Conservation (phyloP, 75 land plant genomes). For the Pseudotsuga menziesii region DNA sequence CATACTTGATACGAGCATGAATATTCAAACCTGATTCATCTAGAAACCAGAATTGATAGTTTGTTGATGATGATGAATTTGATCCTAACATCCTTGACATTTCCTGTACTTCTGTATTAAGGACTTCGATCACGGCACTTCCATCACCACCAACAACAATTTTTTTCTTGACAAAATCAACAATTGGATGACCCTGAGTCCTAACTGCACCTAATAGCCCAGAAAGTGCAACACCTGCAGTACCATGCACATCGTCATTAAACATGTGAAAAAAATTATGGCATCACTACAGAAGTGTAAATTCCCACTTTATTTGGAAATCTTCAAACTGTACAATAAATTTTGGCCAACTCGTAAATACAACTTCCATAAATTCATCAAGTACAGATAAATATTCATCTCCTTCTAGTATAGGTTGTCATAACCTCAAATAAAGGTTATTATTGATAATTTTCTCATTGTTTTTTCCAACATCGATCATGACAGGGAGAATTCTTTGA, state of each 20-base stretch:
- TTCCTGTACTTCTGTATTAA: slow-evolving; percentile 68
- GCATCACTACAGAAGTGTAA: slow-evolving; percentile 82
- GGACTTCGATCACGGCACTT: slow-evolving; percentile 94
- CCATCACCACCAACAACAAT: slow-evolving; percentile 94
- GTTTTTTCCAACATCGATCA: no score
- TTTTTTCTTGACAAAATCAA: slow-evolving; percentile 75
- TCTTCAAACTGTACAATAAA: slow-evolving; percentile 97
- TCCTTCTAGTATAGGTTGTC: no score
- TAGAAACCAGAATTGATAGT: slow-evolving; percentile 62
- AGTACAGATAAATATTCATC: no score
- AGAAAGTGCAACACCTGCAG: slow-evolving; percentile 95
- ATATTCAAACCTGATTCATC: no score
- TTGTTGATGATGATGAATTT: slow-evolving; percentile 15
- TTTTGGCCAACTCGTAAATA: slow-evolving; percentile 81
- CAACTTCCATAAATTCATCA: slow-evolving; percentile 60
- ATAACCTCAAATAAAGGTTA: no score
- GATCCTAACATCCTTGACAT: slow-evolving; percentile 53
- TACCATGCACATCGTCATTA: slow-evolving; percentile 98
- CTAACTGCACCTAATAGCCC: slow-evolving; percentile 88
- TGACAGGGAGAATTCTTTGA: no score
- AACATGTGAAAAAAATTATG: slow-evolving; percentile 79
- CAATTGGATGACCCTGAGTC: slow-evolving; percentile 76
- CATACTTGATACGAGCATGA: no score
- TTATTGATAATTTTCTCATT: no score
- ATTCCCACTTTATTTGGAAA: slow-evolving; percentile 97